Conservation (phyloP, 805 yeast genomes). For the Ogataea kodamae region DNA sequence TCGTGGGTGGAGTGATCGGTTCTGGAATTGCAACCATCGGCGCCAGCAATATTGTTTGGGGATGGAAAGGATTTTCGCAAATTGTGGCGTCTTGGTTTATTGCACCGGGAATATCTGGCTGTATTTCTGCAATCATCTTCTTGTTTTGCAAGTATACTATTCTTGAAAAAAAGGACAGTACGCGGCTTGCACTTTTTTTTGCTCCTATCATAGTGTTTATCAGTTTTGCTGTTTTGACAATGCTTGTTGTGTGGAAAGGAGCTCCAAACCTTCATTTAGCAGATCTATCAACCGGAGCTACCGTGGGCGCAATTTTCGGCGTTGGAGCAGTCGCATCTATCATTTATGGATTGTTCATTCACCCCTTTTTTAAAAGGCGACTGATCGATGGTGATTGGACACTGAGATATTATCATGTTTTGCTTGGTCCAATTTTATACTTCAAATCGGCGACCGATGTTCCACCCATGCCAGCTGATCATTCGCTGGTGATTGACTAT, state of each 20-base stretch:
- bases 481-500: slow-evolving; percentile 55
- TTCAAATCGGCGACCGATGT: slow-evolving; percentile 54
- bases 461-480: slow-evolving; percentile 66
- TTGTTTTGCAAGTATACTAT: slow-evolving; percentile 57
- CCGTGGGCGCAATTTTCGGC: slow-evolving; percentile 59
- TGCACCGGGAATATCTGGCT: slow-evolving; percentile 70
- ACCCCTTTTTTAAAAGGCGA: slow-evolving; percentile 61
- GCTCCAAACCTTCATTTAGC: slow-evolving; percentile 63
- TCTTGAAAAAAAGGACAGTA: slow-evolving; percentile 53
- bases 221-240: slow-evolving; percentile 61
- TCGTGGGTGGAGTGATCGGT: slow-evolving; percentile 74
- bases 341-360: slow-evolving; percentile 50
- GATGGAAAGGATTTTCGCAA: slow-evolving; percentile 70
- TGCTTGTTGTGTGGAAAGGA: slow-evolving; percentile 80
- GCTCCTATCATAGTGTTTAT: slow-evolving; percentile 60
- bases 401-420: slow-evolving; percentile 51
- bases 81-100: slow-evolving; percentile 79
- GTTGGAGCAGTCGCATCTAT: slow-evolving; percentile 56
- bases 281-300: slow-evolving; percentile 48
- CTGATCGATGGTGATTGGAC: slow-evolving; percentile 65
- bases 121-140: slow-evolving; percentile 56
- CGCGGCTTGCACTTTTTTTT: slow-evolving; percentile 52
- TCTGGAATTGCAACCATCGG: slow-evolving; percentile 73
- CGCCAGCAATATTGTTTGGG: slow-evolving; percentile 60
- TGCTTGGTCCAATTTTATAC: slow-evolving; percentile 54